Conservation (phyloP, 148 eudicot genomes). For the Arbutus unedo region DNA sequence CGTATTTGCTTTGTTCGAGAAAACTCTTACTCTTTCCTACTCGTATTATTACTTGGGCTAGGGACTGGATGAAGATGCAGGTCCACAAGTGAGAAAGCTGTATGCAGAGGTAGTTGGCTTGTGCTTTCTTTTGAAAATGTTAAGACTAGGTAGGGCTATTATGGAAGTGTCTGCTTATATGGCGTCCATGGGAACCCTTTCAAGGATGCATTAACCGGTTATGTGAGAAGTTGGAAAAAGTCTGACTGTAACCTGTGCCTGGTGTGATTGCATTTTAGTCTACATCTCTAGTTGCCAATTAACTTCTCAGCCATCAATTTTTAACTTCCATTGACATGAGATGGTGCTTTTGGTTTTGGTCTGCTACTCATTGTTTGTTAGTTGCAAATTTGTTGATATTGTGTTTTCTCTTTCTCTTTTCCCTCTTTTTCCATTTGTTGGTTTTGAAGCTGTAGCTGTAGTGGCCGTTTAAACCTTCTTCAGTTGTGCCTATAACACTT, state of each 20-base stretch:
- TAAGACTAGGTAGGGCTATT: background rate
- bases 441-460: background rate
- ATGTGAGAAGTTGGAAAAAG: background rate
- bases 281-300: background rate
- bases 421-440: background rate
- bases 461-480: background rate
- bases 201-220: background rate
- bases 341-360: background rate
- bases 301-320: background rate
- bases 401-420: constrained; percentile 11
- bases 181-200: background rate
- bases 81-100: constrained; percentile 85
- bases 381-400: background rate
- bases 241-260: background rate
- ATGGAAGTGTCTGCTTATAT: background rate
- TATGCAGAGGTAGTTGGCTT: constrained; percentile 70
- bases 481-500: background rate
- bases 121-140: constrained; percentile 4
- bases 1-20: background rate
- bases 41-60: constrained; percentile 28
- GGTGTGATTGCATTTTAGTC: constrained; percentile 1
- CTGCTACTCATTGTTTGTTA: background rate
- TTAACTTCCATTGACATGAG: background rate
- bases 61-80: constrained; percentile 93
- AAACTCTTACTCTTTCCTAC: constrained; percentile 13